Conservation (phyloP, 805 yeast genomes). For the Candida quercuum region DNA sequence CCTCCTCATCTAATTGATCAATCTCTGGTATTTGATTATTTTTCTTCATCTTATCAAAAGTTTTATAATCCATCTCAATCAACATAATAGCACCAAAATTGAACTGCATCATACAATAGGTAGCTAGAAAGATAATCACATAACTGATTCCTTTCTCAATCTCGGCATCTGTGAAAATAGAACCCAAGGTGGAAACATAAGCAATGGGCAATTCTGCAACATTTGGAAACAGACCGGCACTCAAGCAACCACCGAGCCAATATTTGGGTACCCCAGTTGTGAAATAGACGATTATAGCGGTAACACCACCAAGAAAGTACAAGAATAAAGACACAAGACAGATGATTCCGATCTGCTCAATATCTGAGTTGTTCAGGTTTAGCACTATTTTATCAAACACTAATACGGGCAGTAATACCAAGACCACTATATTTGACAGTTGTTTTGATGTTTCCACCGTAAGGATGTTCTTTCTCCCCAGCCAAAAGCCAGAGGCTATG, state of each 20-base stretch:
- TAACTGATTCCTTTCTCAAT: conserved; percentile 79
- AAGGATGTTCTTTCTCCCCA: conserved; percentile 54
- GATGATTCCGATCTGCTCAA: conserved; percentile 64
- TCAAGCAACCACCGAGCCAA: conserved; percentile 65
- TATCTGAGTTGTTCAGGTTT: conserved; percentile 56
- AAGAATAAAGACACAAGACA: conserved; percentile 46
- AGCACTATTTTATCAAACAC: conserved; percentile 58
- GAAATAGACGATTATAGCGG: conserved; percentile 12
- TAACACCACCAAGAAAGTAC: conserved; percentile 40
- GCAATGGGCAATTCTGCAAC: conserved; percentile 78
- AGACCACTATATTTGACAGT: conserved; percentile 56
- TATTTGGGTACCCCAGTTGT: conserved; percentile 42
- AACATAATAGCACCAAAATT: conserved; percentile 71
- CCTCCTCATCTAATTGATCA: conserved; percentile 3
- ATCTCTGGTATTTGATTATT: conserved; percentile 4
- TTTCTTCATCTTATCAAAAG: conserved; percentile 6
- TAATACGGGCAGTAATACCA: conserved; percentile 61
- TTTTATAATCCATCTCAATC: conserved; percentile 55
- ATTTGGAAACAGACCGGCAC: conserved; percentile 70
- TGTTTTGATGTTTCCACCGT: conserved; percentile 59
- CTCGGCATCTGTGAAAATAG: conserved; percentile 49
- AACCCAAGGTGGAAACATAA: conserved; percentile 58
- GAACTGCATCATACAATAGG: conserved; percentile 58
- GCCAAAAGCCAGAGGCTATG: conserved; percentile 54
- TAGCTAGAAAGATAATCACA: conserved; percentile 69